These are phyloP conservation scores for Chalciporus pseudorubinellus DNA, from an alignment of 768 basidiomycete species.

Conservation along the genomic window DNA sequence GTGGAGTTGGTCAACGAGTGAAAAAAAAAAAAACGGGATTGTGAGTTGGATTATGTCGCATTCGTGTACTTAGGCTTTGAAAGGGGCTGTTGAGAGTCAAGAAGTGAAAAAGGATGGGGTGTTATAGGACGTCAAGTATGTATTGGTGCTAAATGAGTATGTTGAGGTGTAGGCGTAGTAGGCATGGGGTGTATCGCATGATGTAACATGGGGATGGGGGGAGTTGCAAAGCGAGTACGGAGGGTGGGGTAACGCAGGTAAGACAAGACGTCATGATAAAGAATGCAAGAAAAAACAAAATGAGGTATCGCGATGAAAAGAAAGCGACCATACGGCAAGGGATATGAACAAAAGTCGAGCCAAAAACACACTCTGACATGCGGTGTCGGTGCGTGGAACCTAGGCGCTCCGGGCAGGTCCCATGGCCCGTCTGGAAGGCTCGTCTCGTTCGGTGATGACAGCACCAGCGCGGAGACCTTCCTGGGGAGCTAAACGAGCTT, in stretches of 20 bases:
- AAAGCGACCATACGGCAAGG: neutral
- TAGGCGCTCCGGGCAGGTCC: conserved; percentile 26
- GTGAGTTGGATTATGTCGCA: neutral
- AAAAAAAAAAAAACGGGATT: neutral
- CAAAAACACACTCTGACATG: neutral
- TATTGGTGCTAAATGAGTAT: neutral
- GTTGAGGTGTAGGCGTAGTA: neutral
- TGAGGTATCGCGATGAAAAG: neutral
- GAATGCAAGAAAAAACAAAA: neutral
- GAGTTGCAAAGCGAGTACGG: neutral
- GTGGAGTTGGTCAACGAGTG: neutral
- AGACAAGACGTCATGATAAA: neutral
- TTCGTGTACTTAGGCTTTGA: neutral
- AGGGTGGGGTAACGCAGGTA: neutral
- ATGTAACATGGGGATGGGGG: neutral
- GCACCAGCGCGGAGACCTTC: conserved; percentile 34
- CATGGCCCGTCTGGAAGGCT: conserved; percentile 30
- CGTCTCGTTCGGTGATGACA: conserved; percentile 26
- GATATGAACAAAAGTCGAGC: neutral
- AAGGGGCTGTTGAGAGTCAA: neutral
- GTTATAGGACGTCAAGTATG: neutral
- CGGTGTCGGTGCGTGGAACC: neutral
- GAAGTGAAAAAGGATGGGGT: neutral
- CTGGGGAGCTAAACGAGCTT: conserved; percentile 20
- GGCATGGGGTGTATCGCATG: neutral